These are phyloP conservation scores for Trametes polyzona DNA, from an alignment of 1,284 basidiomycete species.

Conservation along the genomic window DNA sequence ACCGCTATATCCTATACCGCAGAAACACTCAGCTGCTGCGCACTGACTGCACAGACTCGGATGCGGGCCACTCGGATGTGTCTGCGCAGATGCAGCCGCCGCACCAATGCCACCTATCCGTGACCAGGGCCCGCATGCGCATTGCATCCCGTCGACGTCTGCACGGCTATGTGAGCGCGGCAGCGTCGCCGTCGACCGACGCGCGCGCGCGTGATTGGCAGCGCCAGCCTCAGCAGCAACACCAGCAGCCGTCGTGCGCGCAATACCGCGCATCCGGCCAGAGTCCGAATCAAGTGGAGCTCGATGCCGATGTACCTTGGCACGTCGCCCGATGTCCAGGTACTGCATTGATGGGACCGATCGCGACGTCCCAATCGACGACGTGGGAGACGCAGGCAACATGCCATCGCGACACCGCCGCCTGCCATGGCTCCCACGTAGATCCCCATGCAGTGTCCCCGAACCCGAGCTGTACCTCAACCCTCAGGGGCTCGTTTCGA, in stretches of 20 bases:
- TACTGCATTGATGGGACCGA: too few species aligned
- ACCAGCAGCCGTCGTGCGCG: too few species aligned
- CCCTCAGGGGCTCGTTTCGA: background rate
- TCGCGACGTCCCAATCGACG: background rate
- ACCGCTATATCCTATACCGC: too few species aligned
- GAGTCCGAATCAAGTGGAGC: background rate
- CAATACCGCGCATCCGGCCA: background rate
- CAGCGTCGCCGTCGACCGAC: too few species aligned
- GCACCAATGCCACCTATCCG: background rate
- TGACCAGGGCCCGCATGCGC: background rate
- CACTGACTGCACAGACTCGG: too few species aligned
- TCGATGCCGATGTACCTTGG: too few species aligned
- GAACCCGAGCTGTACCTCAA: constrained; percentile 7
- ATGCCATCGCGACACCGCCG: constrained; percentile 15
- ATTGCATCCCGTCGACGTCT: background rate
- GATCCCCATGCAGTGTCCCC: constrained; percentile 16
- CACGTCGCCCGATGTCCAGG: too few species aligned
- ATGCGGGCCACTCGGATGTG: too few species aligned
- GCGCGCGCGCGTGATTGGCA: too few species aligned
- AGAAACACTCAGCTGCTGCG: too few species aligned
- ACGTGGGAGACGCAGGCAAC: background rate
- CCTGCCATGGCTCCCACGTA: constrained; percentile 8
- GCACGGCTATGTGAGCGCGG: too few species aligned
- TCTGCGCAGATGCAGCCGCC: background rate
- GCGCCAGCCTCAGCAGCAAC: too few species aligned